phyloP scores from a whole-genome alignment of 148 eudicot species.

The Cornus kousa region DNA sequence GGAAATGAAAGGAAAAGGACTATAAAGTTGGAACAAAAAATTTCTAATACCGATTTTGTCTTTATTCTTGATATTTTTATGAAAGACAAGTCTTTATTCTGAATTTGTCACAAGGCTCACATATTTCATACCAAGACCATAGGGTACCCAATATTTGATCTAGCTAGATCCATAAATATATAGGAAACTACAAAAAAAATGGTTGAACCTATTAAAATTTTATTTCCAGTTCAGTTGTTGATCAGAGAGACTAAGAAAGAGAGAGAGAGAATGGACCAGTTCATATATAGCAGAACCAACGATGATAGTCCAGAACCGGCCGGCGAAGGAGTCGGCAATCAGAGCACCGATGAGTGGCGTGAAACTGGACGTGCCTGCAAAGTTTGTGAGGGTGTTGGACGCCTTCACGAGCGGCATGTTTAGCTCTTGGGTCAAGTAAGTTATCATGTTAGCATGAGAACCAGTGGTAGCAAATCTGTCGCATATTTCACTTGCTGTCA shows the following conservation, averaged over 20 bases:
- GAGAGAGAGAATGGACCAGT: constrained; percentile 36
- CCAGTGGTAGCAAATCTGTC: constrained; percentile 74
- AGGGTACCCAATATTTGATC: too few relatives aligned
- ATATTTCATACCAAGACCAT: background rate
- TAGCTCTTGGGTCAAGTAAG: constrained; percentile 66
- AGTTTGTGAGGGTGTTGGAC: constrained; percentile 72
- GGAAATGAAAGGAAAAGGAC: too few relatives aligned
- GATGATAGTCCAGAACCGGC: constrained; percentile 76
- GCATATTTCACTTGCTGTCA: constrained; percentile 73
- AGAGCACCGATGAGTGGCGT: constrained; percentile 80
- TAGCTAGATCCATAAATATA: too few relatives aligned
- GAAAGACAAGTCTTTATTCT: too few relatives aligned
- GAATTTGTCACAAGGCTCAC: too few relatives aligned
- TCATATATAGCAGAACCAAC: constrained; percentile 63
- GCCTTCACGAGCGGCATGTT: constrained; percentile 78
- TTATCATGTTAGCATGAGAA: constrained; percentile 77
- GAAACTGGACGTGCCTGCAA: constrained; percentile 64
- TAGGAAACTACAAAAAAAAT: too few relatives aligned
- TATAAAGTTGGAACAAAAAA: too few relatives aligned
- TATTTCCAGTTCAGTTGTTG: too few relatives aligned
- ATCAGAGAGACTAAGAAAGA: background rate
- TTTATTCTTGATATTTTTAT: too few relatives aligned
- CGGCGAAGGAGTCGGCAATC: constrained; percentile 75
- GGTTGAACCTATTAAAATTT: too few relatives aligned
- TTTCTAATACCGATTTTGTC: too few relatives aligned